Evolutionary conservation across 2,329 filamentous ascomycete species (phyloP).

Genomic region (Cladobotryum protrusum): DNA sequence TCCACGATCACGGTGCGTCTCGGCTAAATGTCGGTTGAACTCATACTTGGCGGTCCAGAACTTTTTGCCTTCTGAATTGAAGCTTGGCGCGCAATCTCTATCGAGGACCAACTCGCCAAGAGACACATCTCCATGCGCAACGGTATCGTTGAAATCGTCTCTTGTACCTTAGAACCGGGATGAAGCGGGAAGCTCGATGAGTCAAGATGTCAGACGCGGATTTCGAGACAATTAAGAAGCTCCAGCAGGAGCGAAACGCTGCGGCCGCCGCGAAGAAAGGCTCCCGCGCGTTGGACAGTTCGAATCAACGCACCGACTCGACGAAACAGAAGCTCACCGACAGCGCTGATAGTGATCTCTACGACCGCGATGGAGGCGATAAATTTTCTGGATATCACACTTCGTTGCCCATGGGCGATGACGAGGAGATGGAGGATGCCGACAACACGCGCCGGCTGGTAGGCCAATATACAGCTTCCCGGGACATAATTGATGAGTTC

Average conservation of each 20-base stretch:
- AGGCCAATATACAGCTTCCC: constrained; percentile 92
- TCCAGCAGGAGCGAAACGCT: constrained; percentile 89
- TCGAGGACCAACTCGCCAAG: constrained; percentile 18
- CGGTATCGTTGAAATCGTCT: constrained; percentile 27
- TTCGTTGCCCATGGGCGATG: constrained; percentile 74
- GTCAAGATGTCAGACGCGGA: constrained; percentile 67
- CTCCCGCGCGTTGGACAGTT: constrained; percentile 70
- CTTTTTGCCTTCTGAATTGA: constrained; percentile 27
- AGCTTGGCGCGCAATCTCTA: constrained; percentile 13
- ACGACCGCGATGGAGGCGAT: constrained; percentile 70
- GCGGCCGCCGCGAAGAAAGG: constrained; percentile 72
- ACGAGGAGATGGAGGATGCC: constrained; percentile 68
- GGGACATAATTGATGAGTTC: constrained; percentile 90
- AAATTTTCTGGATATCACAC: constrained; percentile 86
- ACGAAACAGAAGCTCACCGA: constrained; percentile 91
- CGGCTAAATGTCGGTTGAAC: constrained; percentile 29
- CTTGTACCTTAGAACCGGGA: constrained; percentile 37
- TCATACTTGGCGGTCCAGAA: constrained; percentile 10
- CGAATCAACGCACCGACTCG: constrained; percentile 76
- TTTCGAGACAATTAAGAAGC: constrained; percentile 79
- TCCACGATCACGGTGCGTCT: background rate
- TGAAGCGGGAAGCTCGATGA: constrained; percentile 32
- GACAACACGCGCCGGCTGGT: constrained; percentile 73
- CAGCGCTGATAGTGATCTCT: constrained; percentile 79
- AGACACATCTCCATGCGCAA: constrained; percentile 30